Conservation (phyloP, 2,329 filamentous ascomycete genomes). For the Truncatella angustata region DNA sequence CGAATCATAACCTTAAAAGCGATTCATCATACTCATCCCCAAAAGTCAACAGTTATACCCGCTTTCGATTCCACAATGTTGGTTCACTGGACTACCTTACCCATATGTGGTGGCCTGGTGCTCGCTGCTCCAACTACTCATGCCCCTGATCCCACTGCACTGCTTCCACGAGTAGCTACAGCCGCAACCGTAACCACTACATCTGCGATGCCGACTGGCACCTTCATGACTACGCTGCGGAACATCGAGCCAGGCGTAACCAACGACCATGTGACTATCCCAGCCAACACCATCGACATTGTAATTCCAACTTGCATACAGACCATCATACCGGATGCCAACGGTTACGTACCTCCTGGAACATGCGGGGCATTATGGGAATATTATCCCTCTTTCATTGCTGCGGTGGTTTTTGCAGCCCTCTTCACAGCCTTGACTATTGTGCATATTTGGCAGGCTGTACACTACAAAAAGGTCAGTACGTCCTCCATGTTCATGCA, state of each 20-base stretch:
- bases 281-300: constrained; percentile 30
- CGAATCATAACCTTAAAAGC: no score
- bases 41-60: no score
- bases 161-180: background rate
- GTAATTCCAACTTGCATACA: constrained; percentile 34
- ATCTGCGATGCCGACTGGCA: constrained; percentile 7
- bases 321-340: constrained; percentile 30
- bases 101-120: background rate
- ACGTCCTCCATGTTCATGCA: no score
- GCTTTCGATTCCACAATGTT: background rate
- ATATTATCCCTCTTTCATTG: constrained; percentile 31
- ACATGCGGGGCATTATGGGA: constrained; percentile 28
- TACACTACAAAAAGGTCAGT: constrained; percentile 22
- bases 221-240: constrained; percentile 28
- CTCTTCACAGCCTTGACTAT: constrained; percentile 23
- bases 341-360: constrained; percentile 31
- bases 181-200: background rate
- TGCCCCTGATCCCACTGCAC: background rate
- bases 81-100: background rate
- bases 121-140: background rate
- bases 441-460: constrained; percentile 19
- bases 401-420: constrained; percentile 25
- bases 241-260: constrained; percentile 26
- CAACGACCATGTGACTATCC: constrained; percentile 23
- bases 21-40: no score